A percentile compares a stretch with the other conserved stretches of the same genome.
Evolutionary conservation across 805 yeast genomes (phyloP).

Genomic region (Vanderwaltozyma tropicalis): DNA sequence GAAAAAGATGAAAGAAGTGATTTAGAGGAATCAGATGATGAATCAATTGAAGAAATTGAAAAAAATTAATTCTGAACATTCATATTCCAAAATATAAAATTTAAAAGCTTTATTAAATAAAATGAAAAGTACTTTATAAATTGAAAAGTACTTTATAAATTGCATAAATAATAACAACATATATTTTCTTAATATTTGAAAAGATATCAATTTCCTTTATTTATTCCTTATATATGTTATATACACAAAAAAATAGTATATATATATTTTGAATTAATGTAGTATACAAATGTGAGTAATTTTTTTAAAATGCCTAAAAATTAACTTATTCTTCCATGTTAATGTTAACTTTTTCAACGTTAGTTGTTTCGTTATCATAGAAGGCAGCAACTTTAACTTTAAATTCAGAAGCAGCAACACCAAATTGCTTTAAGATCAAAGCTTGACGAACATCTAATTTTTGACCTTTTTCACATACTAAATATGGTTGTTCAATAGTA

Average conservation of each 20-base stretch:
- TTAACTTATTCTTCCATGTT: slow-evolving; percentile 22
- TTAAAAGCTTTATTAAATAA: no score
- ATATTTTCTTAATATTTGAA: no score
- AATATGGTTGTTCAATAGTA: slow-evolving; percentile 59
- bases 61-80: no score
- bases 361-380: slow-evolving; percentile 51
- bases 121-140: no score
- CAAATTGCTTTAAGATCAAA: slow-evolving; percentile 84
- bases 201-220: no score
- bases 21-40: slow-evolving; percentile 36
- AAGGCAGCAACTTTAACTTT: slow-evolving; percentile 71
- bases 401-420: slow-evolving; percentile 88
- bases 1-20: slow-evolving; percentile 72
- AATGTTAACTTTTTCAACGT: slow-evolving; percentile 26
- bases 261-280: neutral
- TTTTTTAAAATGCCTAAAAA: neutral
- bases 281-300: neutral
- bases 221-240: no score
- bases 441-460: slow-evolving; percentile 83
- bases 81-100: no score
- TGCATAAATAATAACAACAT: no score
- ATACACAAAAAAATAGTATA: no score
- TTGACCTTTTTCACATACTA: slow-evolving; percentile 74
- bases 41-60: slow-evolving; percentile 42
- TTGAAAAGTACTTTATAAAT: no score